Conservation (phyloP, 768 basidiomycete genomes). For the Leccinum sublutescens region DNA sequence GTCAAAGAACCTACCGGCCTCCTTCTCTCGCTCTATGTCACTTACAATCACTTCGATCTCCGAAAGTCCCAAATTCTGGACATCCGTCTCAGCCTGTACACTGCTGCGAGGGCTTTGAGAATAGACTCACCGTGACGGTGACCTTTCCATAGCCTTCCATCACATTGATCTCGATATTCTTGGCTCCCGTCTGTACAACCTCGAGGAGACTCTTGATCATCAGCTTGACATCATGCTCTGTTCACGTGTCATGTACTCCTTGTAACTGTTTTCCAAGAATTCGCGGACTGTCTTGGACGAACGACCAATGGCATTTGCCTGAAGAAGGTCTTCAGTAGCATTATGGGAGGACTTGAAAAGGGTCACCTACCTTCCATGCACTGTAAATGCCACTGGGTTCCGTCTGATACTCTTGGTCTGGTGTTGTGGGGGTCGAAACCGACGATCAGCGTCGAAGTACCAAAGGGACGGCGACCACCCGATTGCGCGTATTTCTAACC, state of each 20-base stretch:
- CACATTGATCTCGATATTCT: conserved; percentile 98
- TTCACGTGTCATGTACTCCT: conserved; percentile 82
- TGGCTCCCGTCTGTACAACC: conserved; percentile 99
- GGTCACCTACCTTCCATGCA: conserved; percentile 83
- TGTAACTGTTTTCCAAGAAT: conserved; percentile 97
- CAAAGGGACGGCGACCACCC: conserved; percentile 97
- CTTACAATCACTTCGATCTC: conserved; percentile 92
- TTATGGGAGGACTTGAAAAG: neutral
- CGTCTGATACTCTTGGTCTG: conserved; percentile 87
- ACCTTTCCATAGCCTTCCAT: conserved; percentile 96
- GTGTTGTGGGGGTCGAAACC: conserved; percentile 95
- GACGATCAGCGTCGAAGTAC: conserved; percentile 94
- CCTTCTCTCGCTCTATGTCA: conserved; percentile 96
- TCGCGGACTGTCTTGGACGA: conserved; percentile 98
- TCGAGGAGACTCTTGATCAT: conserved; percentile 95
- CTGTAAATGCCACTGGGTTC: conserved; percentile 98
- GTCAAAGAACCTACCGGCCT: conserved; percentile 60
- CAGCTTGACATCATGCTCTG: conserved; percentile 79
- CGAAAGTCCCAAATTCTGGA: conserved; percentile 76
- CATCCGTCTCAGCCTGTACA: neutral
- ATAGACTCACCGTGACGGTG: conserved; percentile 73
- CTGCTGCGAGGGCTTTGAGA: neutral
- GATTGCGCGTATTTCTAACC: conserved; percentile 93
- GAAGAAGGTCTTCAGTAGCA: neutral
- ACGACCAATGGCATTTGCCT: conserved; percentile 98